A percentile compares a stretch with the other conserved stretches of the same genome.
Evolutionary conservation across 164 flowering plant species (phyloP).

Genomic region (Vitis labrusca): DNA sequence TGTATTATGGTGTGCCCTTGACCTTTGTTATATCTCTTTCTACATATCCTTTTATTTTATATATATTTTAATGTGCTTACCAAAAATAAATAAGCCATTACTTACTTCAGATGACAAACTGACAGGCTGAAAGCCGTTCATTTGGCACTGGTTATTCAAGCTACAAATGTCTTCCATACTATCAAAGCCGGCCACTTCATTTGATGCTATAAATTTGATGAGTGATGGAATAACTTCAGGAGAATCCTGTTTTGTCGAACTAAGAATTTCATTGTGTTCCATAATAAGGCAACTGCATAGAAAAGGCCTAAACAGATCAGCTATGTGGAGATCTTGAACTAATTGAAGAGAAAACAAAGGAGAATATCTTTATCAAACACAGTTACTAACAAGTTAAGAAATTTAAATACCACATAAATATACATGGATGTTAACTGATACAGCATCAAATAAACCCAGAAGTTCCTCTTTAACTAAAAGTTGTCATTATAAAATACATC

Average conservation of each 20-base stretch:
- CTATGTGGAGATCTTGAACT: neutral
- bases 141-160: slow-evolving; percentile 3
- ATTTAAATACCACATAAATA: neutral
- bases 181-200: slow-evolving; percentile 45
- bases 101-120: slow-evolving; percentile 14
- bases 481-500: too few relatives aligned
- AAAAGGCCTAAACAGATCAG: neutral
- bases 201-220: slow-evolving; percentile 30
- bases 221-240: slow-evolving; percentile 39
- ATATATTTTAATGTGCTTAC: too few relatives aligned
- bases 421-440: too few relatives aligned
- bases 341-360: neutral
- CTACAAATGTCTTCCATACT: slow-evolving; percentile 3
- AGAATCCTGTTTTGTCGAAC: slow-evolving; percentile 20
- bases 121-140: slow-evolving; percentile 3
- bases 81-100: neutral
- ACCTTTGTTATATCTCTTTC: too few relatives aligned
- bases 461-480: too few relatives aligned
- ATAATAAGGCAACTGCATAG: slow-evolving; percentile 13
- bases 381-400: neutral
- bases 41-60: too few relatives aligned
- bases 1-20: too few relatives aligned
- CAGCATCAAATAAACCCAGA: too few relatives aligned
- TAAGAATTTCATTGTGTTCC: slow-evolving; percentile 21
- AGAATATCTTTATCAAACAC: neutral